Percentiles rank a stretch among this genome's conserved stretches.
Conservation (phyloP, 2,329 filamentous ascomycete genomes). For the Aureobasidium musti region DNA sequence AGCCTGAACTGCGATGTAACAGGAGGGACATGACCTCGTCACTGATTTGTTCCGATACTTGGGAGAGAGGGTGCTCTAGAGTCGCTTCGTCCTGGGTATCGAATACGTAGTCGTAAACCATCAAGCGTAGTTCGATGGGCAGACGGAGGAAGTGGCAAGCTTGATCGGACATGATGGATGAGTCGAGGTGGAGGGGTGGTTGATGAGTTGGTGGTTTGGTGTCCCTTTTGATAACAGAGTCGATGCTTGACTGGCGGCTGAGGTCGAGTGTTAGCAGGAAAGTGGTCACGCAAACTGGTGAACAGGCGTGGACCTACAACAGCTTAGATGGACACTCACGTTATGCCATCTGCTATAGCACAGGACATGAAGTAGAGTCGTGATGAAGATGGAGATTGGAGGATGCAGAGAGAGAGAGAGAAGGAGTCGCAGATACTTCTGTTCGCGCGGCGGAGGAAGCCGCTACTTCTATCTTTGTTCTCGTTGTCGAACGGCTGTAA, state of each 20-base stretch:
- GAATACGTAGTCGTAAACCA: not conserved
- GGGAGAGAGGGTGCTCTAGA: not conserved
- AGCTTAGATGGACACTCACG: not conserved
- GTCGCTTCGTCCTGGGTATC: not conserved
- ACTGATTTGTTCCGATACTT: not conserved
- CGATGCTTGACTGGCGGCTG: not conserved
- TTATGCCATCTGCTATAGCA: not conserved
- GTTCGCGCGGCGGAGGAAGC: not conserved
- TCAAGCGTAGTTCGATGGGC: not conserved
- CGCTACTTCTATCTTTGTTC: not conserved
- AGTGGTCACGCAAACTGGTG: not conserved
- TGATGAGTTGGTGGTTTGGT: not conserved
- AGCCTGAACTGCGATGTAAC: not conserved
- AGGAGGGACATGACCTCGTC: not conserved
- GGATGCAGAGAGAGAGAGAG: not conserved
- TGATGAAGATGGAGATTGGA: not conserved
- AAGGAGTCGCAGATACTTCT: not conserved
- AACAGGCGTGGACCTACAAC: not conserved
- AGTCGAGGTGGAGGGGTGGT: not conserved
- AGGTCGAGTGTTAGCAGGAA: not conserved
- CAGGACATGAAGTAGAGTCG: not conserved
- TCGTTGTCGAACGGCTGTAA: not conserved
- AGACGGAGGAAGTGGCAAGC: not conserved
- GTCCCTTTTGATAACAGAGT: not conserved
- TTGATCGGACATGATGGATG: not conserved